Evolutionary conservation across 164 flowering plant species (phyloP).

Genomic region (Malania oleifera): DNA sequence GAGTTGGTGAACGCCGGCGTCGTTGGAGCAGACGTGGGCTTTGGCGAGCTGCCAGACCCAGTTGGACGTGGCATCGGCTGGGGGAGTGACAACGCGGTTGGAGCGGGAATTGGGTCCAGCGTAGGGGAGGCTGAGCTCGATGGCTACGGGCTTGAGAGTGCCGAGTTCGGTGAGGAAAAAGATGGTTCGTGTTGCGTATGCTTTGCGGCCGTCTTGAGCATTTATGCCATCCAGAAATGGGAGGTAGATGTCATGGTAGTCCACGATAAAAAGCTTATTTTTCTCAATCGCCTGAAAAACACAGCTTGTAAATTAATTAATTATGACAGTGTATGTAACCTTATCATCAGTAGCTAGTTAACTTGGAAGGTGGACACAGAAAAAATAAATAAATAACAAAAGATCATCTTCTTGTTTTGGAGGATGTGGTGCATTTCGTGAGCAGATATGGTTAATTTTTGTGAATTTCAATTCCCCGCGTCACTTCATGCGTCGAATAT

Average conservation of each 20-base stretch:
- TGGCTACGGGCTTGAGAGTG: constrained; percentile 85
- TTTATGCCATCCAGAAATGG: constrained; percentile 82
- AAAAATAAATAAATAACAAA: no score
- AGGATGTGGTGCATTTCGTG: no score
- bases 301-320: neutral
- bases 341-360: no score
- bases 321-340: no score
- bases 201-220: constrained; percentile 70
- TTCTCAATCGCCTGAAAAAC: constrained; percentile 66
- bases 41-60: constrained; percentile 95
- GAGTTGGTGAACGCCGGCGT: constrained; percentile 91
- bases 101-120: constrained; percentile 27
- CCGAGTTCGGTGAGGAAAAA: constrained; percentile 58
- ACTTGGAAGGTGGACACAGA: no score
- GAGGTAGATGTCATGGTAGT: constrained; percentile 70
- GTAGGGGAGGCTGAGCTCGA: constrained; percentile 79
- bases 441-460: no score
- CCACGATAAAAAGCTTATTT: constrained; percentile 67
- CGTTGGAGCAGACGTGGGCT: constrained; percentile 88
- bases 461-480: no score
- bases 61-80: constrained; percentile 56
- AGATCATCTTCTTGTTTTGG: no score
- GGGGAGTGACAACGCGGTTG: constrained; percentile 71
- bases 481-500: no score
- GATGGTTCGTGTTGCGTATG: constrained; percentile 85